Percentiles rank a stretch among this genome's conserved stretches.
Conservation (phyloP, 257 asterid genomes). For the Capsicum baccatum region DNA sequence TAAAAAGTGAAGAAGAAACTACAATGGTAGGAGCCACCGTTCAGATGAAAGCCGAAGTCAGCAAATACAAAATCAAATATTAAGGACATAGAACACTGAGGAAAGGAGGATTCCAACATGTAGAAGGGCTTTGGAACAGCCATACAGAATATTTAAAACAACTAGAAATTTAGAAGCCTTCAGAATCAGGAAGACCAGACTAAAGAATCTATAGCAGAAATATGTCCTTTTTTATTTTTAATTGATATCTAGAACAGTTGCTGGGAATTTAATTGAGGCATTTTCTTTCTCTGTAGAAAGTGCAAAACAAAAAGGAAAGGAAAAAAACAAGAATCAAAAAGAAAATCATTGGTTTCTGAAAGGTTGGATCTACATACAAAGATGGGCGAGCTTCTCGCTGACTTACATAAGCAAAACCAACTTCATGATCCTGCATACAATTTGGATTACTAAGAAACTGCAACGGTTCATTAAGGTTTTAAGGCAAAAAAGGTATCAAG, state of each 20-base stretch:
- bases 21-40: background rate
- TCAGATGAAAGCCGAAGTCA: background rate
- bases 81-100: background rate
- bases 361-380: conserved; percentile 60
- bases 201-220: background rate
- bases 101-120: conserved; percentile 16
- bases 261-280: background rate
- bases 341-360: conserved; percentile 21
- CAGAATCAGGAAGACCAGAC: background rate
- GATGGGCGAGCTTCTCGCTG: conserved; percentile 96
- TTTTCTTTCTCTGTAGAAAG: background rate
- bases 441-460: conserved; percentile 28
- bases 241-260: conserved; percentile 14
- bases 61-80: background rate
- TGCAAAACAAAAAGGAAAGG: background rate
- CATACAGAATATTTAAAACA: background rate
- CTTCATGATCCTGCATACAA: conserved; percentile 76
- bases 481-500: background rate
- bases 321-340: background rate
- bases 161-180: conserved; percentile 13
- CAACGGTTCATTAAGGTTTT: conserved; percentile 19
- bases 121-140: background rate
- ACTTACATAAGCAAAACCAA: conserved; percentile 93
- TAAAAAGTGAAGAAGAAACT: background rate
- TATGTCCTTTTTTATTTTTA: background rate